Base-by-base conservation (phyloP, 139 green algal genomes). In the Parachlorella kessleri region DNA sequence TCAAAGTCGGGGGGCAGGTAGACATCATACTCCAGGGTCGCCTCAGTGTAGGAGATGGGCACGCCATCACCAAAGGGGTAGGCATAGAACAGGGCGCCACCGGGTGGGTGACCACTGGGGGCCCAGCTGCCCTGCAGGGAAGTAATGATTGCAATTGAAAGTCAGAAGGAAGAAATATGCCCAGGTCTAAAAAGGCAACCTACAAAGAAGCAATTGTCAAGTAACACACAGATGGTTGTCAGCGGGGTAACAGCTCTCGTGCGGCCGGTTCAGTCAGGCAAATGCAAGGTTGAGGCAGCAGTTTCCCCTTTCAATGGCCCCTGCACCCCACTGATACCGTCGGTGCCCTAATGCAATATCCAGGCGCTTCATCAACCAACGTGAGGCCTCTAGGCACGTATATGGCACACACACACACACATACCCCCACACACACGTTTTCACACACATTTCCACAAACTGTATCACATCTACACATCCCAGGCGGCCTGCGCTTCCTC, bases 21-120 rank as follows among this genome's bases (percentile, higher is more conserved):
- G 5, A 81, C 76, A 36, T 81, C 76, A 66, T 74, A 81, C 2
- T 81, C 76, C 28, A 81, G 72, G 9, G 76, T 74, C 30, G 63
- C 40, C 35, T 38, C 38, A 26, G 5, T 23, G n/a, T 35, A 30
- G 30, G 76, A 65, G 32, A 81, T 38, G 38, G 7, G 70, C 6
- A 36, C 35, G 37, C 35, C 32, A 10, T 35, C 8, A 18, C 63
- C 63, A 33, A 37, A 81, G 63, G 76, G 76, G 40, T 68, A 81
- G 21, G 40, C 66, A 35, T 73, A 76, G 33, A 81, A 73, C 7
- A 81, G 76, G 26, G 64, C 63, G 23, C 76, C 76, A 1, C 76
- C 76, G 32, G 64, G 76, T 18, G 28, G 30, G 21, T 28, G n/a
- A 21, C 24, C 48, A 26, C 65, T 73, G 33, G 76, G 59, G 32